Base-by-base conservation (phyloP, 352 stramenopile genomes). In the Saprolegnia parasitica region DNA sequence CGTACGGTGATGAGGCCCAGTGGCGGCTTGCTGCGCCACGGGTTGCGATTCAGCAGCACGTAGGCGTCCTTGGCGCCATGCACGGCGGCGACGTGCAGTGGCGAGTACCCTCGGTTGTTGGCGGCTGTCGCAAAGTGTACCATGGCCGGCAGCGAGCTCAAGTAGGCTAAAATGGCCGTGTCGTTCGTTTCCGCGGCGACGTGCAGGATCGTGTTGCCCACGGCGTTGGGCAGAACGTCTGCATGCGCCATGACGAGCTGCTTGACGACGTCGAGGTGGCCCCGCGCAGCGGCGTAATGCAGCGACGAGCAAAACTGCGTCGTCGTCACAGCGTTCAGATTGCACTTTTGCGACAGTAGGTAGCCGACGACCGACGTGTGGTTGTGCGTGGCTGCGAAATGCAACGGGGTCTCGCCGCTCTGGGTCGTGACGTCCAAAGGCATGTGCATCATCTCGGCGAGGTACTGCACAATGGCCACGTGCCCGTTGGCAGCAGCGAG, bases 401-500 rank as follows among this genome's bases (percentile, higher is more conserved):
- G 61, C 39, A 67, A 37, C 24, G 61, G 24, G 6, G 61, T 67
- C 16, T 29, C 16, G 20, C 61, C 61, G 20, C 40, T 45, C 18
- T 42, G 35, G 24, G 42, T 58, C 23, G 61, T 47, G 5, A 46
- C 16, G 29, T 67, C 20, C 0, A 67, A 8, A 0, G 15, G 15
- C 32, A 67, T 46, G 24, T 55, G 24, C 11, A 42, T 20, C 21
- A 47, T 20, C 6, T 67, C 61, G 20, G 83, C 71, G n/a, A 83
- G 66, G 4, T 71, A 72, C 26, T 55, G 52, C 6, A 74, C 72
- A 1, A 77, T 72, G 20, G 65, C 58, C 0, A 58, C 58, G 11
- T 68, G 72, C 40, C 78, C 78, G 37, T 66, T 72, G 3, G 55
- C 63, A 15, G 77, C 74, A 13, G 79, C 78, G 4, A 79, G 49